Percentiles rank a stretch among this genome's conserved stretches.
These are phyloP conservation scores for Aspergillus sclerotiicarbonarius DNA, from an alignment of 495 filamentous ascomycete species.

Conservation along the genomic window DNA sequence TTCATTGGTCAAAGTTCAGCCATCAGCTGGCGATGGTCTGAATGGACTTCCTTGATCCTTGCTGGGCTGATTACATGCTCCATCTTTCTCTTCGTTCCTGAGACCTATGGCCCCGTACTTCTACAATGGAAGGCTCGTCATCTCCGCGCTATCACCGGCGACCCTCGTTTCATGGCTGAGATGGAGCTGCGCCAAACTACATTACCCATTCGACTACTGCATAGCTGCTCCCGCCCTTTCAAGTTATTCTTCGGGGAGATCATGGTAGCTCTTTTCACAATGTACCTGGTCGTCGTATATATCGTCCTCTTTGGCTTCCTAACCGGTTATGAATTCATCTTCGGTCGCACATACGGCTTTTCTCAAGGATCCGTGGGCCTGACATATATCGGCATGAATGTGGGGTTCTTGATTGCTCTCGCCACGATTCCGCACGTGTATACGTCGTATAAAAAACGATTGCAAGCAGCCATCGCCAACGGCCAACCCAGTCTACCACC, in stretches of 20 bases:
- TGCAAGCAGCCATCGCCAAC: background rate
- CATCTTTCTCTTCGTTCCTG: conserved; percentile 40
- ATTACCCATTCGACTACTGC: conserved; percentile 26
- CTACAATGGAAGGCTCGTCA: conserved; percentile 45
- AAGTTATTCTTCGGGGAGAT: conserved; percentile 34
- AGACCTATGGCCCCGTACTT: conserved; percentile 47
- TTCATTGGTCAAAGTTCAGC: conserved; percentile 25
- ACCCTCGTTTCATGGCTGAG: conserved; percentile 36
- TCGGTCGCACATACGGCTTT: conserved; percentile 52
- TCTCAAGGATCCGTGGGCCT: conserved; percentile 48
- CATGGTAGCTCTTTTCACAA: conserved; percentile 45
- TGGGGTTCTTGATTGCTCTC: conserved; percentile 49
- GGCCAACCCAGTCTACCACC: background rate
- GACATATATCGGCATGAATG: conserved; percentile 52
- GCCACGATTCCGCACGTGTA: conserved; percentile 49
- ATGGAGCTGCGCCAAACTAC: conserved; percentile 34
- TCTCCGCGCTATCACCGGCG: conserved; percentile 41
- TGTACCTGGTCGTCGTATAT: conserved; percentile 59
- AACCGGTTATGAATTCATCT: conserved; percentile 60
- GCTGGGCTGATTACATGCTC: conserved; percentile 33
- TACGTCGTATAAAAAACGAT: conserved; percentile 12
- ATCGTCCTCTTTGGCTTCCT: conserved; percentile 62
- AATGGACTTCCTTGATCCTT: conserved; percentile 46
- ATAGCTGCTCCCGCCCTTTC: conserved; percentile 41
- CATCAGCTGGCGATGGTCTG: conserved; percentile 41